Evolutionary conservation across 345 rosid species (phyloP), one percentile per base, ranked within the genome.

Genomic region (Populus deltoides): DNA sequence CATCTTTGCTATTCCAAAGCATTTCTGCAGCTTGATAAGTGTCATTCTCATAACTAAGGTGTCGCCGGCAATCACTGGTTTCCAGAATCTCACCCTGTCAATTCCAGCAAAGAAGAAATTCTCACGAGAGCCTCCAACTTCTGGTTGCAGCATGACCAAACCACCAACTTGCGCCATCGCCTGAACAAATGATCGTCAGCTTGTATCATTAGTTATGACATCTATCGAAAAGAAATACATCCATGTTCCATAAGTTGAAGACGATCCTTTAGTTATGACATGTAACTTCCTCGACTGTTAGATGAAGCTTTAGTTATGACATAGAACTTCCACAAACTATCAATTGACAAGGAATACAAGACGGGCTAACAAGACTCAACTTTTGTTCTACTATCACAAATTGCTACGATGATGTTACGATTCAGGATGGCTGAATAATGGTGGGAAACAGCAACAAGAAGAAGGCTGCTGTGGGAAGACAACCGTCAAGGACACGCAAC

Each of bases 141-240:
- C 97, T 22, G 97, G 97, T 83, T 94, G 92, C 79, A 97, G 88
- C 97, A 92, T 92, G 55, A 94, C 92, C 79, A 97, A 74, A 55
- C 98, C 98, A 77, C 97, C 99, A 53, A 92, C 94, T 86, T 92
- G 99, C 62, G 99, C 98, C 98, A 97, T 86, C 75, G 98, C 99
- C 96, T 97, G 73, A 27, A 87, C 62, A n/a, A n/a, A n/a, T 3
- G 9, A 57, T 24, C 27, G 22, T 57, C 62, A n/a, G 22, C 27
- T 22, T 25, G 3, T n/a, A 57, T 8, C 57, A 51, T 18, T 51
- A 51, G 17, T 51, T 51, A 18, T 51, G 47, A 43, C 47, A 10
- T 43, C 47, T 2, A 43, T 10, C 12, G 47, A 8, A 43, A 43
- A 33, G 38, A 31, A 66, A 1, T 7, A 18, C 20, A n/a, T 11